Percentiles rank a stretch among this genome's conserved stretches.
Evolutionary conservation across 352 stramenopile genomes (phyloP).

Genomic region (Globisporangium cylindrosporum): DNA sequence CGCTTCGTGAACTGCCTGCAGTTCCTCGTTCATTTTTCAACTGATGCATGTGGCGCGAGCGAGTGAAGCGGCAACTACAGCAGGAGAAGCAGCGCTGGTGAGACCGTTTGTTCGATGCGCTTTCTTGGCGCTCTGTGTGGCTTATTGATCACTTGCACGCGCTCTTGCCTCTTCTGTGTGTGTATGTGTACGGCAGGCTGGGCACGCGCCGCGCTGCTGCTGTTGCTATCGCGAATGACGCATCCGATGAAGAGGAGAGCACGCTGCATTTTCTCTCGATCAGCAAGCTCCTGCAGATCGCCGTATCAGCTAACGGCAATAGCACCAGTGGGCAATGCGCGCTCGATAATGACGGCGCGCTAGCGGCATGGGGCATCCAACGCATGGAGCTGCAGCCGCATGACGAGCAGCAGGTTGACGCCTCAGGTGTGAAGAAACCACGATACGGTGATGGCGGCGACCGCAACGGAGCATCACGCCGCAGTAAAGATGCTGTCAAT

Average conservation of each 20-base stretch:
- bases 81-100: constrained; percentile 16
- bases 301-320: not conserved
- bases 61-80: constrained; percentile 14
- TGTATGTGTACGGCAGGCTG: not conserved
- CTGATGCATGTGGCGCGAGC: constrained; percentile 11
- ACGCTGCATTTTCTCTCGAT: constrained; percentile 6
- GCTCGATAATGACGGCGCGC: not conserved
- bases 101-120: not conserved
- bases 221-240: not conserved
- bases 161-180: not conserved
- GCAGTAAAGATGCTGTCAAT: constrained; percentile 3
- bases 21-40: too few relatives aligned
- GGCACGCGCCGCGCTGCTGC: not conserved
- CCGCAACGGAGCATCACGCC: not conserved
- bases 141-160: not conserved
- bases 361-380: not conserved
- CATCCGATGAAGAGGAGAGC: not conserved
- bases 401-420: not conserved
- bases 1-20: too few relatives aligned
- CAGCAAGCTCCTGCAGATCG: constrained; percentile 5
- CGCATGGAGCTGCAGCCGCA: constrained; percentile 1
- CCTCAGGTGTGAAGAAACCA: not conserved
- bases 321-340: too few relatives aligned
- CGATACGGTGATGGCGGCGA: not conserved
- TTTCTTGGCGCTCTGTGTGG: not conserved